Evolutionary conservation across 805 yeast species (phyloP).

Genomic region (Candida jianshihensis): DNA sequence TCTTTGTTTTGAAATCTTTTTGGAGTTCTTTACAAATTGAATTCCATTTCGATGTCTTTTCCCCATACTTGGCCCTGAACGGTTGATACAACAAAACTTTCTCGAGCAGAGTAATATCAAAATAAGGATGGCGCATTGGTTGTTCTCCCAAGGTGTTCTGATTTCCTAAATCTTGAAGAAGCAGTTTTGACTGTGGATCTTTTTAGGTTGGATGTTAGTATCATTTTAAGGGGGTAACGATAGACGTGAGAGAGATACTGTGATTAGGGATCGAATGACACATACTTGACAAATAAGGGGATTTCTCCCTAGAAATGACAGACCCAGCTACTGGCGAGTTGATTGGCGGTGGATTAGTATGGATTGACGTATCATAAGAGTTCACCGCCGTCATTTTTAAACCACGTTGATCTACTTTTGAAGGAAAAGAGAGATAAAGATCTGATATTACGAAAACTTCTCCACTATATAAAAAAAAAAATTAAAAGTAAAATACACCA

Average conservation of each 20-base stretch:
- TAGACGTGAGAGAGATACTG: not conserved
- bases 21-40: conserved; percentile 3
- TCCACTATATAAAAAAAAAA: not conserved
- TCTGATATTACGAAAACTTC: no score
- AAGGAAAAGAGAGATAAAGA: no score
- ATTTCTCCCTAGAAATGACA: not conserved
- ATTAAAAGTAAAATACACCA: not conserved
- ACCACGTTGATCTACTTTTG: no score
- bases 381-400: not conserved
- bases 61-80: conserved; percentile 6
- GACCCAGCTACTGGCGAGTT: conserved; percentile 4
- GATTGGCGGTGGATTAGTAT: conserved; percentile 8
- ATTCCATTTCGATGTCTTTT: conserved; percentile 3
- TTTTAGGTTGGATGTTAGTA: not conserved
- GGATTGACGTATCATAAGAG: conserved; percentile 4
- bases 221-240: not conserved
- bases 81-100: conserved; percentile 3
- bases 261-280: not conserved
- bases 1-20: conserved; percentile 1
- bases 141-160: no score
- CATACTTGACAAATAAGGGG: not conserved
- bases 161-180: no score
- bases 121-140: not conserved
- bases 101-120: conserved; percentile 1
- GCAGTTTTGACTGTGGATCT: no score